A percentile compares a stretch with the other conserved stretches of the same genome.
These are phyloP conservation scores for Moricandia arvensis DNA, from an alignment of 345 rosid genomes.

Conservation along the genomic window DNA sequence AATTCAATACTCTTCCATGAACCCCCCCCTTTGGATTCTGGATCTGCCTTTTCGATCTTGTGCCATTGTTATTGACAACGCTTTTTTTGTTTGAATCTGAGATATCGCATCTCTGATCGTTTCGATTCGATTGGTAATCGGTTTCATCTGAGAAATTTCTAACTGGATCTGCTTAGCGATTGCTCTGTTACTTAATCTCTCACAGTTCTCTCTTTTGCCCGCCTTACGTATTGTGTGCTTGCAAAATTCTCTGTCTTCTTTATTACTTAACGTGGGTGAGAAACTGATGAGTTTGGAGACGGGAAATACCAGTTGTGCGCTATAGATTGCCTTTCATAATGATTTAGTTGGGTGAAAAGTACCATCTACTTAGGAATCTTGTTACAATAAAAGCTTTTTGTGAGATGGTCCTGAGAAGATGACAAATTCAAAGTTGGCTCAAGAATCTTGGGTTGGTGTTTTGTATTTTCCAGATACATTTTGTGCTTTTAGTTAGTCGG, in stretches of 20 bases:
- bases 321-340: no score
- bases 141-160: background rate
- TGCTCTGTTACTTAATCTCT: background rate
- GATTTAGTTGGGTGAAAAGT: no score
- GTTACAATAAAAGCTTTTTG: background rate
- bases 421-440: background rate
- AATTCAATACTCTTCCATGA: background rate
- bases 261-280: no score
- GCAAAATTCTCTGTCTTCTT: no score
- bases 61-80: background rate
- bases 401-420: background rate
- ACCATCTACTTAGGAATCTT: no score
- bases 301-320: background rate
- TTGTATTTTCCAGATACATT: constrained; percentile 27
- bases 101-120: background rate
- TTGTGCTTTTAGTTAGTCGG: no score
- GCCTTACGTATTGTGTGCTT: no score
- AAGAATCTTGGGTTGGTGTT: background rate
- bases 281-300: no score
- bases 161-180: constrained; percentile 12
- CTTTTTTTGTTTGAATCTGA: background rate
- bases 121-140: background rate
- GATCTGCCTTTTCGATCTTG: constrained; percentile 14
- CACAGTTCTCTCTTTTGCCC: background rate
- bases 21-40: background rate